These are phyloP conservation scores for Saccharomycopsis selenospora DNA, from an alignment of 805 yeast species.

Conservation along the genomic window DNA sequence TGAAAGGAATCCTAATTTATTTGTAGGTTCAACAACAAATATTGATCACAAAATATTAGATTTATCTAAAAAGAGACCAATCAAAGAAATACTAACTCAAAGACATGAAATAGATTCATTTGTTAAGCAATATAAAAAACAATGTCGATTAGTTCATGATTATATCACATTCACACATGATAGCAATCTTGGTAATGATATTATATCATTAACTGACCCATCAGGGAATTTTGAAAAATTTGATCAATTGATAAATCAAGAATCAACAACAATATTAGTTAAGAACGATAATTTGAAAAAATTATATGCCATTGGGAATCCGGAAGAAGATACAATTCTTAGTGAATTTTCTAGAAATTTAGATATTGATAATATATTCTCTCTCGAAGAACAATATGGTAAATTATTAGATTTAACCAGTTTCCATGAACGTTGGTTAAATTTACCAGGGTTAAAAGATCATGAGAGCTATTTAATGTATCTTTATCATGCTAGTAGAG, in stretches of 20 bases:
- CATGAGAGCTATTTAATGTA: constrained; percentile 44
- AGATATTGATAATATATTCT: constrained; percentile 43
- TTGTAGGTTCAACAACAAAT: constrained; percentile 29
- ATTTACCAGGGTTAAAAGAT: constrained; percentile 32
- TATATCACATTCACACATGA: too few species aligned
- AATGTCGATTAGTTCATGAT: constrained; percentile 25
- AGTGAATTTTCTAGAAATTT: constrained; percentile 46
- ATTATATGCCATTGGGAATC: constrained; percentile 9
- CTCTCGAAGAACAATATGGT: constrained; percentile 59
- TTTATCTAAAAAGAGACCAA: constrained; percentile 35
- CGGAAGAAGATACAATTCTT: constrained; percentile 29
- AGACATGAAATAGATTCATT: constrained; percentile 61
- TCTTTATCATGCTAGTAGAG: constrained; percentile 38
- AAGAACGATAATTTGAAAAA: constrained; percentile 11
- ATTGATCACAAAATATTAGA: constrained; percentile 29
- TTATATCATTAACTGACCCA: too few species aligned
- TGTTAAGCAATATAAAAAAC: constrained; percentile 37
- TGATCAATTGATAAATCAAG: too few species aligned
- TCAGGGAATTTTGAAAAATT: too few species aligned
- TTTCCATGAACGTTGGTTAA: constrained; percentile 48
- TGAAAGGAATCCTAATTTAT: constrained; percentile 50
- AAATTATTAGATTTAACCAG: constrained; percentile 49
- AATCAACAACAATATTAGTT: constrained; percentile 2
- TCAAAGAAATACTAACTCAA: constrained; percentile 48
- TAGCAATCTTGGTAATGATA: too few species aligned